phyloP scores from a whole-genome alignment of 805 yeast genomes.

The Diddensiella santjacobensis region DNA sequence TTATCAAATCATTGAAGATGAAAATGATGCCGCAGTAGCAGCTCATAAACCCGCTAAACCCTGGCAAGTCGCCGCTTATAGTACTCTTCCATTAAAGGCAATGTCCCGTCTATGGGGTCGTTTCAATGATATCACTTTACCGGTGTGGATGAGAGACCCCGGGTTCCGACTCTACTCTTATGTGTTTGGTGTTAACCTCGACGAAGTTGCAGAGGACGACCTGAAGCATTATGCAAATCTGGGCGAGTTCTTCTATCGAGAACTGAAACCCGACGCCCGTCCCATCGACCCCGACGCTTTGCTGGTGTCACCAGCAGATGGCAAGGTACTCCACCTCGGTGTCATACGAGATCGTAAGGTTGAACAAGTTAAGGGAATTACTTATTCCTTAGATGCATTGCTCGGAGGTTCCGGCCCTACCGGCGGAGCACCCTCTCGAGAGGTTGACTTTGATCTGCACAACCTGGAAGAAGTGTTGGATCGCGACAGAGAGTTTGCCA shows the following conservation, averaged over 20 bases:
- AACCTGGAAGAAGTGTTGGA: constrained; percentile 37
- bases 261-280: constrained; percentile 70
- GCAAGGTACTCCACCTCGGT: constrained; percentile 83
- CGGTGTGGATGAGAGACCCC: constrained; percentile 82
- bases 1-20: constrained; percentile 13
- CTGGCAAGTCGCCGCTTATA: constrained; percentile 87
- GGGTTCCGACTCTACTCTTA: constrained; percentile 74
- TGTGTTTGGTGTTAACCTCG: constrained; percentile 81
- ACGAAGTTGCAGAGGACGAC: constrained; percentile 84
- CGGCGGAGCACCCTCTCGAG: constrained; percentile 27
- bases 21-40: constrained; percentile 7
- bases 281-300: constrained; percentile 64
- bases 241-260: constrained; percentile 87
- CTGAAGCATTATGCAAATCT: constrained; percentile 70
- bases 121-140: constrained; percentile 76
- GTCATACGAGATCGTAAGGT: constrained; percentile 67
- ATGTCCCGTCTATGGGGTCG: constrained; percentile 94
- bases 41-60: constrained; percentile 54
- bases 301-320: constrained; percentile 90
- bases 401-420: constrained; percentile 48
- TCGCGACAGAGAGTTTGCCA: constrained; percentile 72
- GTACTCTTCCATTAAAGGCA: constrained; percentile 86
- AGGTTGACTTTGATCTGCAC: constrained; percentile 35
- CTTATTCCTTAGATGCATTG: constrained; percentile 83
- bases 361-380: constrained; percentile 96